Percentiles rank a stretch among this genome's conserved stretches.
These are phyloP conservation scores for Colletotrichum sansevieriae DNA, from an alignment of 2,329 filamentous ascomycete species.

Conservation along the genomic window DNA sequence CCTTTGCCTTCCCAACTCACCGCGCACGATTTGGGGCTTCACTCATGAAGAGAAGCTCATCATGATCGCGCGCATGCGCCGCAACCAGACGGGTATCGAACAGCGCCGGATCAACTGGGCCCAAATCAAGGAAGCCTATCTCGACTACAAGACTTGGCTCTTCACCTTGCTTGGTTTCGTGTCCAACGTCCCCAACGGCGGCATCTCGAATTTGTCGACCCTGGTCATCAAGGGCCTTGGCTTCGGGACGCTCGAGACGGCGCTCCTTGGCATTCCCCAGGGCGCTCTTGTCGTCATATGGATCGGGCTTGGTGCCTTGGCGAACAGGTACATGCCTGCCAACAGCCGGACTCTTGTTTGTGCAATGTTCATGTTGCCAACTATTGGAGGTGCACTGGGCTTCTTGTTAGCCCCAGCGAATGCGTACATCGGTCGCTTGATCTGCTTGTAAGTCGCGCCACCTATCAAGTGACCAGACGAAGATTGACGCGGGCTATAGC, in stretches of 20 bases:
- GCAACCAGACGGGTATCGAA: slow-evolving; percentile 71
- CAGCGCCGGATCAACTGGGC: slow-evolving; percentile 67
- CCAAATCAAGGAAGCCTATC: slow-evolving; percentile 68
- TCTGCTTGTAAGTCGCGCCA: slow-evolving; percentile 60
- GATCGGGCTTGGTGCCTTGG: slow-evolving; percentile 57
- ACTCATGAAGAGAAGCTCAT: slow-evolving; percentile 64
- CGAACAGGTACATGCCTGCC: slow-evolving; percentile 55
- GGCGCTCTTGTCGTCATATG: slow-evolving; percentile 53
- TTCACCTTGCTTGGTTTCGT: slow-evolving; percentile 68
- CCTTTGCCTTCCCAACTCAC: slow-evolving; percentile 69
- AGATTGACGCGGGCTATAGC: slow-evolving; percentile 34
- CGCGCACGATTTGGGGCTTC: slow-evolving; percentile 66
- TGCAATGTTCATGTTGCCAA: slow-evolving; percentile 69
- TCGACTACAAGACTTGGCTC: slow-evolving; percentile 70
- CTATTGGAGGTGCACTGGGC: slow-evolving; percentile 70
- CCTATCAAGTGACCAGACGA: neutral
- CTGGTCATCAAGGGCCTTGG: slow-evolving; percentile 72
- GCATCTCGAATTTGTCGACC: slow-evolving; percentile 70
- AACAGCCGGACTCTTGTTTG: slow-evolving; percentile 67
- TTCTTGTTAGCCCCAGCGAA: slow-evolving; percentile 65
- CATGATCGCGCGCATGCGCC: slow-evolving; percentile 66
- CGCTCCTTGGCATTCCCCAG: slow-evolving; percentile 55
- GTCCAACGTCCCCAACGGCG: slow-evolving; percentile 68
- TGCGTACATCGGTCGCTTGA: slow-evolving; percentile 65
- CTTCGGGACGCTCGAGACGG: slow-evolving; percentile 56